Evolutionary conservation across 768 basidiomycete species (phyloP).

Genomic region (Hericium alpestre): DNA sequence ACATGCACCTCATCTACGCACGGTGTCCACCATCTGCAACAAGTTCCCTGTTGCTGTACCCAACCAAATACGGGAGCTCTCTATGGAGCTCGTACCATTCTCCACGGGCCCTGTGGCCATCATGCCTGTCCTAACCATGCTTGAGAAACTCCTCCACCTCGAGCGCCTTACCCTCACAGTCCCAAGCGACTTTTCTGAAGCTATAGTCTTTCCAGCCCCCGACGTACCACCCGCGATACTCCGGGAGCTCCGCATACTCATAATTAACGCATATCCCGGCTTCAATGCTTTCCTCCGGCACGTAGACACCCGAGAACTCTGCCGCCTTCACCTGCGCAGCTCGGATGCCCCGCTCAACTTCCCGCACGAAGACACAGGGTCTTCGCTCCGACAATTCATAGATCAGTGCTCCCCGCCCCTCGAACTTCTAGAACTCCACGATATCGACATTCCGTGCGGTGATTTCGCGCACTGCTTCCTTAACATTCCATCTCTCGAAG

Average conservation of each 20-base stretch:
- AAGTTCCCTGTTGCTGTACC: conserved; percentile 8
- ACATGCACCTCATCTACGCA: conserved; percentile 24
- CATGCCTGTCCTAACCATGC: conserved; percentile 14
- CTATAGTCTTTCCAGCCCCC: conserved; percentile 13
- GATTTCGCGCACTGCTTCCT: conserved; percentile 27
- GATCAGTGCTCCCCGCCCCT: conserved; percentile 20
- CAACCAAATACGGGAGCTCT: conserved; percentile 5
- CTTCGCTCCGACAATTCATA: conserved; percentile 22
- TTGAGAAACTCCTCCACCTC: conserved; percentile 33
- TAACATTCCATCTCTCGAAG: conserved; percentile 30
- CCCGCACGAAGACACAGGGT: conserved; percentile 24
- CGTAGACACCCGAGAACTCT: conserved; percentile 27
- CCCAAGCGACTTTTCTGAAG: conserved; percentile 18
- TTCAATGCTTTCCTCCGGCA: conserved; percentile 21
- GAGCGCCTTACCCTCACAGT: conserved; percentile 31
- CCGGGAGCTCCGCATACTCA: conserved; percentile 20
- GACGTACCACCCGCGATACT: conserved; percentile 13
- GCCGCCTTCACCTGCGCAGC: conserved; percentile 31
- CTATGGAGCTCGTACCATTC: conserved; percentile 9
- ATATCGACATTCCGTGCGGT: conserved; percentile 32
- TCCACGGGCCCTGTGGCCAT: conserved; percentile 15
- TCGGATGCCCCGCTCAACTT: conserved; percentile 23
- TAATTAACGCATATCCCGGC: conserved; percentile 21
- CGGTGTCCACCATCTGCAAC: conserved; percentile 5
- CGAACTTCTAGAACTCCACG: conserved; percentile 36